Percentiles rank a stretch among this genome's conserved stretches.
Conservation (phyloP, 2,329 filamentous ascomycete species). For the Venturia oleaginea region DNA sequence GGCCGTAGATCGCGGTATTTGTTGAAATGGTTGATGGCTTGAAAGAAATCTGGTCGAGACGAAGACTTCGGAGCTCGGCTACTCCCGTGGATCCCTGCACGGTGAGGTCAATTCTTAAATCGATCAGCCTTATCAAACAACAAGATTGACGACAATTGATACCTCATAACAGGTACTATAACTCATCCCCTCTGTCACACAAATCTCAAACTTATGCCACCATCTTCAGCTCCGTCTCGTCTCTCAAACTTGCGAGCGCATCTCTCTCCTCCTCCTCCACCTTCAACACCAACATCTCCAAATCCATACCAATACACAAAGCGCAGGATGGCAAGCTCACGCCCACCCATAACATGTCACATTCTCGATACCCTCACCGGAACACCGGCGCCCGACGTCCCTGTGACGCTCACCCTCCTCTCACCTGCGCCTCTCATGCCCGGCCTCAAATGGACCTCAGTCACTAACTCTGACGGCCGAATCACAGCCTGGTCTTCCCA, state of each 20-base stretch:
- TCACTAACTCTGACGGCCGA: slow-evolving; percentile 68
- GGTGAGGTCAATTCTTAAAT: neutral
- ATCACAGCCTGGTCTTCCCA: slow-evolving; percentile 58
- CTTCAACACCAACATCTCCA: neutral
- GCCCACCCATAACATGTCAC: slow-evolving; percentile 68
- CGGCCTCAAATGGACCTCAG: slow-evolving; percentile 22
- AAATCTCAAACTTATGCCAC: slow-evolving; percentile 7
- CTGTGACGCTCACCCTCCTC: slow-evolving; percentile 52
- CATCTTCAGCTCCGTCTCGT: slow-evolving; percentile 3
- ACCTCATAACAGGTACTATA: neutral
- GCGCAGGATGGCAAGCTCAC: slow-evolving; percentile 1
- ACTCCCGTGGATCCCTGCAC: neutral
- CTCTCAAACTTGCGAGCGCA: slow-evolving; percentile 6
- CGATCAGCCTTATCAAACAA: neutral
- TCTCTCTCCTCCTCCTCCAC: slow-evolving; percentile 6
- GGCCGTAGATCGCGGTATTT: neutral
- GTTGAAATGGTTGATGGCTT: neutral
- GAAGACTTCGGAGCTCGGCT: neutral
- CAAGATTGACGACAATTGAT: neutral
- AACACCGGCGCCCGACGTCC: slow-evolving; percentile 56
- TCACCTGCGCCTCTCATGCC: slow-evolving; percentile 18
- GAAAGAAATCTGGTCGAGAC: neutral
- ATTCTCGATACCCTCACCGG: slow-evolving; percentile 75
- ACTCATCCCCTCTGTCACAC: neutral
- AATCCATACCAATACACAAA: neutral